Evolutionary conservation across 164 flowering plant genomes (phyloP).

Genomic region (grape (Vitis vinifera)): ASM3070453v1 NC_081812.1:22306501-22307000

Average conservation of each 20-base stretch:
- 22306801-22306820: slow-evolving; percentile 35
- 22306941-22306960: no score
- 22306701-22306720: slow-evolving; percentile 44
- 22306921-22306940: no score
- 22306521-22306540: slow-evolving; percentile 30
- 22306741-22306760: slow-evolving; percentile 45
- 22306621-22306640: slow-evolving; percentile 36
- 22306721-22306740: slow-evolving; percentile 44
- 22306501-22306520: slow-evolving; percentile 37
- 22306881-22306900: slow-evolving; percentile 10
- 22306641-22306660: slow-evolving; percentile 36
- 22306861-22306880: slow-evolving; percentile 22
- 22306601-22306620: slow-evolving; percentile 35
- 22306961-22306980: no score
- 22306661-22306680: slow-evolving; percentile 20
- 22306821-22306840: slow-evolving; percentile 61
- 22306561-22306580: slow-evolving; percentile 49
- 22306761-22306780: slow-evolving; percentile 37
- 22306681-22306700: slow-evolving; percentile 28
- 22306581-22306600: slow-evolving; percentile 47
- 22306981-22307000: no score
- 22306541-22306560: slow-evolving; percentile 39
- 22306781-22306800: slow-evolving; percentile 22
- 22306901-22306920: not conserved
- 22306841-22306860: slow-evolving; percentile 55